Conservation (phyloP, 2,329 filamentous ascomycete genomes). For the Fusarium sp. region DNA sequence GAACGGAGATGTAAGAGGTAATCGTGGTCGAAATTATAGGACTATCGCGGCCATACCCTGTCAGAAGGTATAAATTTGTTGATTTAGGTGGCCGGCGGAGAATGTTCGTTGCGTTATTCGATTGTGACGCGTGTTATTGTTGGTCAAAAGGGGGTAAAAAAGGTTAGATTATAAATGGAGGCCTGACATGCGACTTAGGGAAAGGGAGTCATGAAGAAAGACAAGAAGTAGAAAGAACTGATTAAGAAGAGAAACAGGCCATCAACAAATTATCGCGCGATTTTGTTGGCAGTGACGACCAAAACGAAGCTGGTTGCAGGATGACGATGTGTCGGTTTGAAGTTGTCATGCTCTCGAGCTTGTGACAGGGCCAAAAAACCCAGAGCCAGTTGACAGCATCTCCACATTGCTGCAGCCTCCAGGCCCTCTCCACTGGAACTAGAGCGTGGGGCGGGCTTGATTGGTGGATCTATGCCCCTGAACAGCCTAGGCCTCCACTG, state of each 20-base stretch:
- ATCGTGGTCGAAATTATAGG: constrained; percentile 18
- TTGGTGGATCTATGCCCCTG: constrained; percentile 41
- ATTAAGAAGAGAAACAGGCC: constrained; percentile 10
- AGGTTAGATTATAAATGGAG: constrained; percentile 17
- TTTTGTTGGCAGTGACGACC: constrained; percentile 9
- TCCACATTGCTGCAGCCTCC: constrained; percentile 8
- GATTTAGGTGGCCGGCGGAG: background rate
- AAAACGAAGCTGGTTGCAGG: constrained; percentile 35
- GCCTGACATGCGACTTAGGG: background rate
- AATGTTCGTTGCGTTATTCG: constrained; percentile 16
- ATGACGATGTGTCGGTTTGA: constrained; percentile 44
- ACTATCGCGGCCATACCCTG: constrained; percentile 39
- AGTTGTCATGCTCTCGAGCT: constrained; percentile 37
- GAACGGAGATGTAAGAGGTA: constrained; percentile 8
- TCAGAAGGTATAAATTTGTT: background rate
- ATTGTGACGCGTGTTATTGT: constrained; percentile 21
- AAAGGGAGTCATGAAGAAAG: constrained; percentile 25
- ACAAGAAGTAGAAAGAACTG: constrained; percentile 10
- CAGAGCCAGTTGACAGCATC: constrained; percentile 8
- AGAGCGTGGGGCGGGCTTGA: constrained; percentile 7
- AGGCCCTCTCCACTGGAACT: constrained; percentile 13
- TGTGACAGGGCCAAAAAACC: constrained; percentile 34
- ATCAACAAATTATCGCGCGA: constrained; percentile 5
- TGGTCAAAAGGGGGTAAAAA: constrained; percentile 26
- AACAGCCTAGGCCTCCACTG: constrained; percentile 7